Evolutionary conservation across 192 early-diverging fungal genomes (phyloP).

Genomic region (Phycomyces blakesleeanus): DNA sequence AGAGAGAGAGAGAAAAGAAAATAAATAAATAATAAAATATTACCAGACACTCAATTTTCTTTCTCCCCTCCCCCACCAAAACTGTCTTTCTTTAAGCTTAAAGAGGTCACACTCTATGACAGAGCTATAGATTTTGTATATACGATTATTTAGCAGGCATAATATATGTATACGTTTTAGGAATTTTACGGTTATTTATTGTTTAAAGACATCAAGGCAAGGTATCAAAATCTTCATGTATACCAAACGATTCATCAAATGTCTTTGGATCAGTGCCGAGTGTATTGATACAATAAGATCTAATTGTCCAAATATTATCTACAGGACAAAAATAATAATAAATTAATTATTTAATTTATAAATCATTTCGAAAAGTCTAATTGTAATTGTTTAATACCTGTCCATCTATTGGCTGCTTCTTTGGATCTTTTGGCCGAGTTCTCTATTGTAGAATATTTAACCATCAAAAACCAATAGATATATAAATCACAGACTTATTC

Average conservation of each 20-base stretch:
- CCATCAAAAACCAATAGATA: not conserved
- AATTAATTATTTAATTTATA: too few relatives aligned
- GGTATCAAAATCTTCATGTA: conserved; percentile 75
- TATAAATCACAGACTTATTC: not conserved
- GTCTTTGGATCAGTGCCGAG: conserved; percentile 59
- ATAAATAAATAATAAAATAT: too few relatives aligned
- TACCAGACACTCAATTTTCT: too few relatives aligned
- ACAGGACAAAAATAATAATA: too few relatives aligned
- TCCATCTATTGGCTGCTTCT: conserved; percentile 83
- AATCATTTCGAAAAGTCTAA: too few relatives aligned
- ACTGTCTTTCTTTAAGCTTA: too few relatives aligned
- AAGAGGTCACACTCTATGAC: too few relatives aligned
- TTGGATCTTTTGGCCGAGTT: conserved; percentile 55
- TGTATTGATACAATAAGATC: conserved; percentile 69
- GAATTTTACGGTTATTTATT: not conserved
- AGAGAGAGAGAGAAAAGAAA: too few relatives aligned
- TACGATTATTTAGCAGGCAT: too few relatives aligned
- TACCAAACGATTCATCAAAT: conserved; percentile 64
- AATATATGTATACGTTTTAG: too few relatives aligned
- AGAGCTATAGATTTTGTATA: too few relatives aligned
- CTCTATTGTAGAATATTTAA: conserved; percentile 35
- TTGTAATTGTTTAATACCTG: conserved; percentile 44
- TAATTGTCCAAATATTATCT: conserved; percentile 83
- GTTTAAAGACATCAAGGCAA: conserved; percentile 32
- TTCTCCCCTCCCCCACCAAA: too few relatives aligned